Base-by-base conservation (phyloP, 2,329 filamentous ascomycete genomes). In the Xylariaceae sp. region DNA sequence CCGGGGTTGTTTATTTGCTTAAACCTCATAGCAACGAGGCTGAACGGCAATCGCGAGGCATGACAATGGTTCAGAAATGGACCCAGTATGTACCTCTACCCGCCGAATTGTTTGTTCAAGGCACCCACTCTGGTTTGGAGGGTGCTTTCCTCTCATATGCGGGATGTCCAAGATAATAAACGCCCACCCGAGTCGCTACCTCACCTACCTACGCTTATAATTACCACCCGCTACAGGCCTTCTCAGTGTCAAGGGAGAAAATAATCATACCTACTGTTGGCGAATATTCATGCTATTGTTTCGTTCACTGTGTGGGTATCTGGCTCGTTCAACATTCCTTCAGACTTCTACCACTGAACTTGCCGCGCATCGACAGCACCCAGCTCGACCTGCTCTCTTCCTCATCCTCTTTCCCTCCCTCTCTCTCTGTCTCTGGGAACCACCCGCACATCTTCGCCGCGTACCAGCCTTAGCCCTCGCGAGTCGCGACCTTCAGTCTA, bases 261-360 rank as follows among this genome's bases (percentile, higher is more conserved):
- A 18, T 18, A 4, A 30, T 30, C 23, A 30, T 30, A 30, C 23
- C 23, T 30, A 30, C 23, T 5, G 23, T 5, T 30, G 23, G 23
- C 23, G 23, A 30, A 30, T 30, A 30, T 11, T 35, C 15, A 37
- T 54, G 2, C 7, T 18, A 42, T 39, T 47, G 54, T 53, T 56
- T 61, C 51, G 23, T 30, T 30, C 5, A 30, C 23, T 30, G 23
- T 30, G 23, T 30, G 23, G 23, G 39, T 52, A 56, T 30, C 23
- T 34, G 44, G 34, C 30, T 48, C 55, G 45, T 55, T 17, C 45
- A 60, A 48, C 61, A 62, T 62, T 62, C 61, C 55, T 61, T 18
- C 17, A 18, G 17, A 18, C 17, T 18, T 54, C 54, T 53, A 45
- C 35, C 13, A 13, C 39, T 13, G 45, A 48, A 49, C 49, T 53